Conservation (phyloP, 139 green algal species). For the Yamagishiella unicocca region DNA sequence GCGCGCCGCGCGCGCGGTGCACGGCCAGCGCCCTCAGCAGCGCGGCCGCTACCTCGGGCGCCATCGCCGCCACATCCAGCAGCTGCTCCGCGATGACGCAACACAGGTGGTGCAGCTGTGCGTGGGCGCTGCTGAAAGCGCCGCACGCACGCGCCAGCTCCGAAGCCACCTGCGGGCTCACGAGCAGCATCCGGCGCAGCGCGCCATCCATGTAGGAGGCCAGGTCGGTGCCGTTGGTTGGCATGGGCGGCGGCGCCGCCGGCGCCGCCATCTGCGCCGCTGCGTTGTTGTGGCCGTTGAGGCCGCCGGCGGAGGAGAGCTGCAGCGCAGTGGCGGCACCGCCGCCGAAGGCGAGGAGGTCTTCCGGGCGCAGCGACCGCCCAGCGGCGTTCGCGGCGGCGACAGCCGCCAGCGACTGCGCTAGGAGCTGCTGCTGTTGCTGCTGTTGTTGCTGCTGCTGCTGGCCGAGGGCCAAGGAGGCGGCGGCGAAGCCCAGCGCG, state of each 20-base stretch:
- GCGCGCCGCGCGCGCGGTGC: constrained; percentile 32
- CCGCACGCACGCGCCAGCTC: constrained; percentile 38
- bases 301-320: background rate
- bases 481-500: background rate
- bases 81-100: constrained; percentile 49
- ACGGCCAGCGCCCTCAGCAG: constrained; percentile 38
- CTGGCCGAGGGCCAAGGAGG: background rate
- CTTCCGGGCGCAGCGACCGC: background rate
- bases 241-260: background rate
- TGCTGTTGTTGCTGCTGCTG: constrained; percentile 23
- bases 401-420: constrained; percentile 27
- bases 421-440: constrained; percentile 26
- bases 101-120: constrained; percentile 44
- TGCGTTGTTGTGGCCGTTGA: no score
- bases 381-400: constrained; percentile 35
- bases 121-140: constrained; percentile 32
- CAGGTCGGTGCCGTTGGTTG: background rate
- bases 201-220: constrained; percentile 7
- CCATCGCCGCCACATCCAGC: constrained; percentile 38
- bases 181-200: constrained; percentile 41
- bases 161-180: constrained; percentile 18
- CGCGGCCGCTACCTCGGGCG: constrained; percentile 38
- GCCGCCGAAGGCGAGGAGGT: constrained; percentile 10
- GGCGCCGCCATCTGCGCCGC: background rate
- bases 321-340: background rate